Evolutionary conservation across 306 rosid species (phyloP).

Genomic region (Malus asiatica): DNA sequence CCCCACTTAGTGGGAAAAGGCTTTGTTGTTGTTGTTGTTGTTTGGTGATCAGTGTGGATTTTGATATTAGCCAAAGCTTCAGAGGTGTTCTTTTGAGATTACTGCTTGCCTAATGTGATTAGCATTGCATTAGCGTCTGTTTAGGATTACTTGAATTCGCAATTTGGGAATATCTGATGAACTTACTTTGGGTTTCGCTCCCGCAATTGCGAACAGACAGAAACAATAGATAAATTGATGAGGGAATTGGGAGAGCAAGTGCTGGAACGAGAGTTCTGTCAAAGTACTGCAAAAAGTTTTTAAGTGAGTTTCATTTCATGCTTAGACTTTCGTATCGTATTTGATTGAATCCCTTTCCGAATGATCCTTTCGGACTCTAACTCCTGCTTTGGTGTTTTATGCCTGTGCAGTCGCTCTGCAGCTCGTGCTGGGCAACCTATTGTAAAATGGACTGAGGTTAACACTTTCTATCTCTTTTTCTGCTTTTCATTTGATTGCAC

Average conservation of each 20-base stretch:
- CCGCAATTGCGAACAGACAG: slow-evolving; percentile 39
- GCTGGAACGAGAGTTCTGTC: slow-evolving; percentile 44
- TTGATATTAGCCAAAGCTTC: neutral
- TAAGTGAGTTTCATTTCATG: slow-evolving; percentile 46
- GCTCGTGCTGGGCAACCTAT: slow-evolving; percentile 92
- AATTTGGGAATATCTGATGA: neutral
- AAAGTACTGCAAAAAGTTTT: slow-evolving; percentile 47
- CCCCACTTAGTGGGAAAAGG: too few species aligned
- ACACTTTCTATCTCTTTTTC: slow-evolving; percentile 7
- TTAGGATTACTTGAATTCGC: neutral
- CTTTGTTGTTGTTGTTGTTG: too few species aligned
- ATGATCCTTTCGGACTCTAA: neutral
- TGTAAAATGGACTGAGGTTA: slow-evolving; percentile 76
- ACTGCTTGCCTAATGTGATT: neutral
- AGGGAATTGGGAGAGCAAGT: slow-evolving; percentile 39
- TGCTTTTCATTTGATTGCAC: neutral
- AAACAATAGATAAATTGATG: slow-evolving; percentile 61
- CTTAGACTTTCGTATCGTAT: neutral
- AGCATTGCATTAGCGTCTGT: neutral
- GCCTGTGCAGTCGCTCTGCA: slow-evolving; percentile 57
- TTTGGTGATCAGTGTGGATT: too few species aligned
- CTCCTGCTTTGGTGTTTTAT: slow-evolving; percentile 21
- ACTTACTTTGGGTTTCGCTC: neutral
- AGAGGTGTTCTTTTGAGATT: neutral
- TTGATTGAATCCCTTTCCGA: neutral